Evolutionary conservation across 2,329 filamentous ascomycete species (phyloP).

Genomic region (Phoma sp.): DNA sequence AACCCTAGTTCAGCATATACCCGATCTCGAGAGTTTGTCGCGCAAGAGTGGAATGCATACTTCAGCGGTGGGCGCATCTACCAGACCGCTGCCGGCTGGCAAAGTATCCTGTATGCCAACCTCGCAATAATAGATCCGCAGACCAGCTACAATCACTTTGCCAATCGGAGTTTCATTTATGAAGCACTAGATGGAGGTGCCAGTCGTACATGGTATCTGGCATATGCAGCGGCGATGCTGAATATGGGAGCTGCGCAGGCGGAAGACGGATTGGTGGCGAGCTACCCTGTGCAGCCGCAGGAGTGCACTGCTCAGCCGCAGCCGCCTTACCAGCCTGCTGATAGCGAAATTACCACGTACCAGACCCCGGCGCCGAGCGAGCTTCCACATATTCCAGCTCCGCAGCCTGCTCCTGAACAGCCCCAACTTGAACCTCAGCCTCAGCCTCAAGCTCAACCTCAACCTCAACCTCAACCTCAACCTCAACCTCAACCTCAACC

Average conservation of each 20-base stretch:
- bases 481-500: not conserved
- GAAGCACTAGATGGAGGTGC: conserved; percentile 82
- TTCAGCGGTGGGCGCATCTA: conserved; percentile 74
- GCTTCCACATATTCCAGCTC: not conserved
- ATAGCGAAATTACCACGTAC: no score
- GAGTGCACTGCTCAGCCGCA: not conserved
- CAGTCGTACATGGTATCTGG: conserved; percentile 49
- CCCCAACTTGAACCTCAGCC: not conserved
- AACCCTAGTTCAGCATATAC: conserved; percentile 73
- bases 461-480: not conserved
- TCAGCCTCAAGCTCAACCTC: no score
- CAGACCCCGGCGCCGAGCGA: no score
- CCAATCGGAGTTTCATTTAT: conserved; percentile 67
- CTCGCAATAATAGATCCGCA: conserved; percentile 76
- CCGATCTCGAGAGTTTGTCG: conserved; percentile 73
- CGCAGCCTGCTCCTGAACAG: not conserved
- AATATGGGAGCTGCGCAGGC: conserved; percentile 1
- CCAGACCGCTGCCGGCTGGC: conserved; percentile 77
- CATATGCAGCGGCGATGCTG: conserved; percentile 43
- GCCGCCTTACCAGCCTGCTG: not conserved
- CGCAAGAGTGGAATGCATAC: conserved; percentile 70
- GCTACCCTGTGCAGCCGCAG: not conserved
- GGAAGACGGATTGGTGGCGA: not conserved
- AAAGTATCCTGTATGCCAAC: conserved; percentile 82
- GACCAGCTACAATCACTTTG: conserved; percentile 78